These are phyloP conservation scores for Apiospora aurea DNA, from an alignment of 2,329 filamentous ascomycete genomes.

Conservation along the genomic window DNA sequence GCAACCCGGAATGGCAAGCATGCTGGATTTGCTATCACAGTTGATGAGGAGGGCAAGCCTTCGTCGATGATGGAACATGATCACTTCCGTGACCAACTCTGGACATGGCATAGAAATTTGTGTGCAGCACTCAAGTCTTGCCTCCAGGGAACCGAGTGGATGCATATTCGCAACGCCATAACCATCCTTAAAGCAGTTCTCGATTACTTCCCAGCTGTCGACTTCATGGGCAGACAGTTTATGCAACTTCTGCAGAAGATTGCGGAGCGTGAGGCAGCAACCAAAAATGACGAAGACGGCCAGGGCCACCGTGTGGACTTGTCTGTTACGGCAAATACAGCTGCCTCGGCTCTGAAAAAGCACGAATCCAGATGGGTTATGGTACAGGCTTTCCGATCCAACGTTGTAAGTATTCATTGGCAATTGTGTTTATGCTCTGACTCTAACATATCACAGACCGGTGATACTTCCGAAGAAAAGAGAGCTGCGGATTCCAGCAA, in stretches of 20 bases:
- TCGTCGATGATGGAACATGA: conserved; percentile 80
- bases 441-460: conserved; percentile 43
- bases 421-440: conserved; percentile 39
- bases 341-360: conserved; percentile 73
- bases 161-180: conserved; percentile 97
- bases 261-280: conserved; percentile 63
- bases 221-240: conserved; percentile 81
- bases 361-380: conserved; percentile 74
- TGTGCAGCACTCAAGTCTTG: conserved; percentile 82
- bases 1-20: conserved; percentile 69
- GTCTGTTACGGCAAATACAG: conserved; percentile 74
- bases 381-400: conserved; percentile 75
- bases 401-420: conserved; percentile 58
- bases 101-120: conserved; percentile 88
- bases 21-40: conserved; percentile 78
- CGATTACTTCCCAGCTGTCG: conserved; percentile 85
- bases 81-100: conserved; percentile 83
- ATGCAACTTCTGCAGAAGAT: conserved; percentile 71
- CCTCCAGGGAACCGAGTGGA: conserved; percentile 85
- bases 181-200: conserved; percentile 83
- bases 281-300: conserved; percentile 57
- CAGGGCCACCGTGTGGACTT: conserved; percentile 74
- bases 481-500: conserved; percentile 45
- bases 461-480: conserved; percentile 46
- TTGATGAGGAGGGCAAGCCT: conserved; percentile 75